Evolutionary conservation across 257 asterid species (phyloP), one percentile per base, ranked within the genome.

Genomic region (Solanum habrochaites): DNA sequence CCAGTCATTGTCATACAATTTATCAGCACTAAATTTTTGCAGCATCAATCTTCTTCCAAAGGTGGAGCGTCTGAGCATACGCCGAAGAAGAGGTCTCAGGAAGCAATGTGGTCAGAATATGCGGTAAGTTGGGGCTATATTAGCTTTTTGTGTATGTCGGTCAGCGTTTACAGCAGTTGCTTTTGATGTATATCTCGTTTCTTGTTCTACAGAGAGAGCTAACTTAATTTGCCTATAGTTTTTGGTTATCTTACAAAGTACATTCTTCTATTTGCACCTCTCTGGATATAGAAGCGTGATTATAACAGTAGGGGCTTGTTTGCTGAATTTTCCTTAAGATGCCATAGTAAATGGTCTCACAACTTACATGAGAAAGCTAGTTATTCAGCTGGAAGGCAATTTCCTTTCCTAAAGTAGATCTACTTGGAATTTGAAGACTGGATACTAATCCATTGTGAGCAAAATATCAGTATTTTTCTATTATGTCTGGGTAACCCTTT

Each of bases 11-110:
- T 86, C 67, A 70, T 85, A 40, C 77, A 82, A 86, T 60, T 72
- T 73, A 86, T 88, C 82, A 86, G 89, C 85, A 75, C 47, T 45
- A 88, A 85, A 85, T 89, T 82, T 91, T 88, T 86, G 70, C 90
- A 90, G 95, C 92, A 93, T 83, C 97, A 95, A 88, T 87, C 97
- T 88, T 86, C 93, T 74, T 93, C 96, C 64, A 91, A 93, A 94
- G 94, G 94, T 74, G 99, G 93, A 92, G 89, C 95, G 52, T 93
- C 98, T 21, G 98, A 94, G 88, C 92, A 91, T 11, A 86, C 87
- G 87, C 83, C 93, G n/a, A 93, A 92, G 92, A 95, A 94, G 91
- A 93, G 98, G 95, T 88, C 96, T 62, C 95, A 83, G 47, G 99
- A 94, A 85, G 92, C 92, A 83, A n/a, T 90, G 87, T 94, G 93